phyloP scores from a whole-genome alignment of 768 basidiomycete genomes.

The Cantharellus anzutake region DNA sequence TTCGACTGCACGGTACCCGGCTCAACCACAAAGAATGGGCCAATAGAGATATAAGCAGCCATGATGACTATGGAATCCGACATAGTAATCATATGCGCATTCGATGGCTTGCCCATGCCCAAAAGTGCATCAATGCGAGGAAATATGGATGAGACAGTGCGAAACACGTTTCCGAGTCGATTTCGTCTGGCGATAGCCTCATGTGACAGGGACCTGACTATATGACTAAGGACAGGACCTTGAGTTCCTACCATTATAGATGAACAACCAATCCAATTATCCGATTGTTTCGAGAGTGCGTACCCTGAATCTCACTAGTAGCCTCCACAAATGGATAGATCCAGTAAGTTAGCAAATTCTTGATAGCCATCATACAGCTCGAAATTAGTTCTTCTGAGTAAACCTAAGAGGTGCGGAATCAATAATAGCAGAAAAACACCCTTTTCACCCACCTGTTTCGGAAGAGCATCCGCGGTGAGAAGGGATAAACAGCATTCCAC shows the following conservation, averaged over 20 bases:
- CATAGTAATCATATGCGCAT: constrained; percentile 30
- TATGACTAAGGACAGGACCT: constrained; percentile 23
- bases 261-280: constrained; percentile 1
- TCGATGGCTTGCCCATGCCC: constrained; percentile 16
- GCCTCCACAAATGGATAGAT: constrained; percentile 80
- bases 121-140: constrained; percentile 61
- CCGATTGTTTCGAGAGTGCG: constrained; percentile 10
- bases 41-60: constrained; percentile 81
- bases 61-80: constrained; percentile 85
- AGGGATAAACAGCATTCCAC: constrained; percentile 70
- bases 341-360: constrained; percentile 59
- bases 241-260: constrained; percentile 12
- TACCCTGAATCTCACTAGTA: constrained; percentile 11
- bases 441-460: constrained; percentile 52
- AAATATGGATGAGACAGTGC: constrained; percentile 48
- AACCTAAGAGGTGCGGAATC: constrained; percentile 27
- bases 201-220: constrained; percentile 21
- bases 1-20: constrained; percentile 31
- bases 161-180: constrained; percentile 39
- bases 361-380: constrained; percentile 52
- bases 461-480: constrained; percentile 55
- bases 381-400: constrained; percentile 91
- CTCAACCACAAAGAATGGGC: constrained; percentile 85
- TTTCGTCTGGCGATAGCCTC: constrained; percentile 13
- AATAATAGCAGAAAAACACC: background rate